Percentiles rank a stretch among this genome's conserved stretches.
phyloP scores from a whole-genome alignment of 306 rosid genomes.

The Benincasa hispida region DNA sequence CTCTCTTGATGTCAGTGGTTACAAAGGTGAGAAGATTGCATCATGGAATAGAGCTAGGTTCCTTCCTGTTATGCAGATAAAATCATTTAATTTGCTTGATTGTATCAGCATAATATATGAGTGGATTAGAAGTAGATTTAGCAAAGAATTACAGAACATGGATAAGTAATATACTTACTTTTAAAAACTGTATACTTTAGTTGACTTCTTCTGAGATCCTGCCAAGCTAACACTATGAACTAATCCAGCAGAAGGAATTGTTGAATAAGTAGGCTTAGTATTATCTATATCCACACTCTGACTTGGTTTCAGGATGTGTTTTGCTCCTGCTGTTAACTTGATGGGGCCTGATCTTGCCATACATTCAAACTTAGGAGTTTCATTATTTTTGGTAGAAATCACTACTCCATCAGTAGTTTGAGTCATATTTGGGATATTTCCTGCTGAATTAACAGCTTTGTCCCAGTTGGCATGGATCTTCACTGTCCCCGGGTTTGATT shows the following conservation, averaged over 20 bases:
- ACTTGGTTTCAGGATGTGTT: constrained; percentile 65
- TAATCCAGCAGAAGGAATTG: constrained; percentile 32
- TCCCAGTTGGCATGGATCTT: constrained; percentile 26
- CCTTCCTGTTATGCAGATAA: background rate
- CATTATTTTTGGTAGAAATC: constrained; percentile 18
- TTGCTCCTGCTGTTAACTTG: constrained; percentile 65
- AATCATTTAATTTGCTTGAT: background rate
- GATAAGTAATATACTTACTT: constrained; percentile 18
- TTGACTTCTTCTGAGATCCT: constrained; percentile 45
- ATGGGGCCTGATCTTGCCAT: constrained; percentile 51
- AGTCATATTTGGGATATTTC: constrained; percentile 23
- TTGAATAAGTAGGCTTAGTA: constrained; percentile 29
- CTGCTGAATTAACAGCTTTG: constrained; percentile 14
- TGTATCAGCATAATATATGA: background rate
- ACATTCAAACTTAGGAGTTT: constrained; percentile 27
- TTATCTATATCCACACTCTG: constrained; percentile 34
- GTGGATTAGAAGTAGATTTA: background rate
- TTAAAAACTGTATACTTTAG: constrained; percentile 62
- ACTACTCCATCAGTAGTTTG: constrained; percentile 16
- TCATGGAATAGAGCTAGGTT: background rate
- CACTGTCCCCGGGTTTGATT: constrained; percentile 14
- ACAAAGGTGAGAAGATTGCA: background rate
- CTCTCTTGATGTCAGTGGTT: background rate
- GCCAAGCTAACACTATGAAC: constrained; percentile 35
- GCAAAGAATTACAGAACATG: background rate